Evolutionary conservation across 306 rosid genomes (phyloP).

Genomic region (Rosa persica): DNA sequence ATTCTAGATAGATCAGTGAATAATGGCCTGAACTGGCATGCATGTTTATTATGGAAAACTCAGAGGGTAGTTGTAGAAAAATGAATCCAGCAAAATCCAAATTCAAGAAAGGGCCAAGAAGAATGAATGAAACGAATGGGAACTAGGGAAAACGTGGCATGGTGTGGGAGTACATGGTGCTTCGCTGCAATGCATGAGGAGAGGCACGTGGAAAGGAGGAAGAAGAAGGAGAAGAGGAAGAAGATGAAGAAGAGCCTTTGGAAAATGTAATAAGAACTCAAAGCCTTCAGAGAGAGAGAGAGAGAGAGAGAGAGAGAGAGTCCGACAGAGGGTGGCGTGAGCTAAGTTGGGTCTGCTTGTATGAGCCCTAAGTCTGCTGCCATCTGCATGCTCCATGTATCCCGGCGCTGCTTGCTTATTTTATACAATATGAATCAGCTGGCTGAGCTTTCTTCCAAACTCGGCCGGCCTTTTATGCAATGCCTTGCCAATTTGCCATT

Average conservation of each 20-base stretch:
- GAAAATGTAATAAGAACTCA: not conserved
- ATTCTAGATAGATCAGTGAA: not conserved
- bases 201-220: conserved; percentile 42
- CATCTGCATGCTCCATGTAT: conserved; percentile 23
- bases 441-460: not conserved
- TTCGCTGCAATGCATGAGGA: conserved; percentile 31
- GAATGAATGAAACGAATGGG: not conserved
- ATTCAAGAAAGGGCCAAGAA: not conserved
- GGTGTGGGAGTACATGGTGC: conserved; percentile 22
- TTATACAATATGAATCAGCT: not conserved
- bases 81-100: not conserved
- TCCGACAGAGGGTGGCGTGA: conserved; percentile 43
- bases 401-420: conserved; percentile 10
- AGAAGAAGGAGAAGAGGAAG: not conserved
- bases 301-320: conserved; percentile 3
- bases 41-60: not conserved
- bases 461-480: conserved; percentile 15
- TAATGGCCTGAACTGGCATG: not conserved
- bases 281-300: not conserved
- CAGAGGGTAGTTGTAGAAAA: not conserved
- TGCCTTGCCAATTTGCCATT: not conserved
- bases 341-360: conserved; percentile 23
- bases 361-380: conserved; percentile 13
- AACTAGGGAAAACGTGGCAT: conserved; percentile 36
- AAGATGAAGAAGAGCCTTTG: conserved; percentile 13